phyloP scores from a whole-genome alignment of 805 yeast genomes.

The Henningerozyma blattae region DNA sequence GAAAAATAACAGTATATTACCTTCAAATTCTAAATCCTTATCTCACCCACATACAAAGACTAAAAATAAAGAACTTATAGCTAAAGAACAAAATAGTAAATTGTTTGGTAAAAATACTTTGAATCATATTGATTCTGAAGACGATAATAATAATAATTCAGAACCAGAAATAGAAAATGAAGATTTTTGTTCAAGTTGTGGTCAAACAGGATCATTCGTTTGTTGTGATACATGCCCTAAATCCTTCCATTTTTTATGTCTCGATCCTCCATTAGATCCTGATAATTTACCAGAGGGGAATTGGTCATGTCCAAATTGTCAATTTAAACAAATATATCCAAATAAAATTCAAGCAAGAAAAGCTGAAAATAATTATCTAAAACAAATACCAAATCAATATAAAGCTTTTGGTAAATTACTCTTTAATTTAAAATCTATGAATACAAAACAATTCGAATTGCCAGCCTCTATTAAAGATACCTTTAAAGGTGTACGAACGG shows the following conservation, averaged over 20 bases:
- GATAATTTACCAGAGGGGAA: conserved; percentile 68
- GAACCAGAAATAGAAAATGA: conserved; percentile 44
- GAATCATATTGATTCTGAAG: conserved; percentile 1
- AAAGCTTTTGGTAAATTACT: conserved; percentile 44
- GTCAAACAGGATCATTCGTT: conserved; percentile 75
- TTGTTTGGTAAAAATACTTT: conserved; percentile 32
- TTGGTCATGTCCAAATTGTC: conserved; percentile 82
- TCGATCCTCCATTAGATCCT: conserved; percentile 81
- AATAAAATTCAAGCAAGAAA: conserved; percentile 11
- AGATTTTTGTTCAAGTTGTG: conserved; percentile 86
- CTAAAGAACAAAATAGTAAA: conserved; percentile 24
- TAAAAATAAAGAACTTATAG: conserved; percentile 9
- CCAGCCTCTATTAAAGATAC: conserved; percentile 60
- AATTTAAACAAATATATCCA: conserved; percentile 28
- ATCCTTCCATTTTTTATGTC: conserved; percentile 84
- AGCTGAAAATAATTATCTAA: conserved; percentile 13
- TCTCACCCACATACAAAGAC: conserved; percentile 7
- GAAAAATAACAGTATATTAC: not conserved
- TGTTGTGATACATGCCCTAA: conserved; percentile 92
- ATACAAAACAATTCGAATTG: conserved; percentile 54
- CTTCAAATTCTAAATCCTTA: not conserved
- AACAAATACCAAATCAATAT: conserved; percentile 4
- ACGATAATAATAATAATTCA: conserved; percentile 12
- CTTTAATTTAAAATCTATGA: conserved; percentile 42
- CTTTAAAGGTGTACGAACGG: conserved; percentile 61